Conservation (phyloP, 805 yeast genomes). For the Barnettozyma salicaria region DNA sequence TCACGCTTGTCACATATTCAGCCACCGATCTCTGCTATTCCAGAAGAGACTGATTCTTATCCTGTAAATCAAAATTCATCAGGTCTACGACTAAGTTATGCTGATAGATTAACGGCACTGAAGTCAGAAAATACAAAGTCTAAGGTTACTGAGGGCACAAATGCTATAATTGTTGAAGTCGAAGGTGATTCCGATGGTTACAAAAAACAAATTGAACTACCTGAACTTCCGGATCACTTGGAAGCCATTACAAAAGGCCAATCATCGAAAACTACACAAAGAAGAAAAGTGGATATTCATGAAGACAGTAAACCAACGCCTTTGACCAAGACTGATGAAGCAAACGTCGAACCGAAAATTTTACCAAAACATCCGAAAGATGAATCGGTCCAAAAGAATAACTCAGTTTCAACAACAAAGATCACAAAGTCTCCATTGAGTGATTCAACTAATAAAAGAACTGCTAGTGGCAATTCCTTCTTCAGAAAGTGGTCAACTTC, state of each 20-base stretch:
- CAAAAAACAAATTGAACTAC: conserved; percentile 15
- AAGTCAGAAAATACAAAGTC: conserved; percentile 4
- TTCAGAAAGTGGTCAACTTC: conserved; percentile 26
- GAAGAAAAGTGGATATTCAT: conserved; percentile 29
- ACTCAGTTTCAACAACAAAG: conserved; percentile 16
- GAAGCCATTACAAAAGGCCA: conserved; percentile 10
- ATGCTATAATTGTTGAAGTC: conserved; percentile 9
- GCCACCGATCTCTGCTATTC: conserved; percentile 13
- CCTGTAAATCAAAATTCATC: conserved; percentile 12
- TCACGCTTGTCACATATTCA: conserved; percentile 8
- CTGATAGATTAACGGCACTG: conserved; percentile 32
- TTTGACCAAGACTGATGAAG: conserved; percentile 12
- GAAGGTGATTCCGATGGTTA: conserved; percentile 6
- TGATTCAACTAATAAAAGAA: conserved; percentile 24
- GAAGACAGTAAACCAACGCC: conserved; percentile 10
- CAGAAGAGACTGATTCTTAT: conserved; percentile 20
- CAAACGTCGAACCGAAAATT: conserved; percentile 15
- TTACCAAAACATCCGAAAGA: conserved; percentile 12
- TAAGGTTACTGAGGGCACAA: conserved; percentile 6
- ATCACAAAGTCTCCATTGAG: conserved; percentile 13
- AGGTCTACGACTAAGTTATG: conserved; percentile 32
- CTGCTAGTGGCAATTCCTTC: conserved; percentile 20
- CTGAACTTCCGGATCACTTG: conserved; percentile 23
- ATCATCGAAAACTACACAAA: conserved; percentile 5
- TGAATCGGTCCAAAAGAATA: conserved; percentile 11